Evolutionary conservation across 2,329 filamentous ascomycete genomes (phyloP).

Genomic region (Amphichorda felina): DNA sequence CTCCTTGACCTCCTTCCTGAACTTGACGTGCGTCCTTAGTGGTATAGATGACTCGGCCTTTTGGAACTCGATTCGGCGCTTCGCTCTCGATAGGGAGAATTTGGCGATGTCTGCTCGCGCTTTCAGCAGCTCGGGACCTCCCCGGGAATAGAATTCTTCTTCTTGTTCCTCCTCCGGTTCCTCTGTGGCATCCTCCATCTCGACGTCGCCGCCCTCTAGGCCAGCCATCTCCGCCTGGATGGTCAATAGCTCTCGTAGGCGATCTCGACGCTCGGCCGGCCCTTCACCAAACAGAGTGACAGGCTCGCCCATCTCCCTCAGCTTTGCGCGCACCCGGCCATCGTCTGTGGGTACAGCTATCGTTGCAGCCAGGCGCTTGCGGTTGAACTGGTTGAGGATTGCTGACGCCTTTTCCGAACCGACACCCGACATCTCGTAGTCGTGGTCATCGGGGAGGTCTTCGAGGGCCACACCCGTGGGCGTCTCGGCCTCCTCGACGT

Average conservation of each 20-base stretch:
- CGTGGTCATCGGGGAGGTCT: constrained; percentile 54
- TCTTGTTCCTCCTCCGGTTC: constrained; percentile 60
- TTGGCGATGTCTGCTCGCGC: constrained; percentile 69
- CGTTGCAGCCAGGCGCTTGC: constrained; percentile 77
- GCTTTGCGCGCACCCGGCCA: constrained; percentile 64
- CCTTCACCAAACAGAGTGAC: constrained; percentile 92
- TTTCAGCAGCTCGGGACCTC: constrained; percentile 59
- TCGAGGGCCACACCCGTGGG: constrained; percentile 38
- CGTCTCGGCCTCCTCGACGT: constrained; percentile 72
- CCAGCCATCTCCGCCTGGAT: constrained; percentile 55
- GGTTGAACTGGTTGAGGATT: constrained; percentile 77
- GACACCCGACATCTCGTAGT: constrained; percentile 66
- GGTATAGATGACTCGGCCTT: constrained; percentile 73
- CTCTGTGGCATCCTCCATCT: constrained; percentile 44
- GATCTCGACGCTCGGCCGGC: constrained; percentile 71
- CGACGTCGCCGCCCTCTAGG: constrained; percentile 41
- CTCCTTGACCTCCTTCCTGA: constrained; percentile 81
- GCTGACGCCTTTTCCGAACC: constrained; percentile 77
- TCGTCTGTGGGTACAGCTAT: constrained; percentile 94
- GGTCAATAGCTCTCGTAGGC: constrained; percentile 70
- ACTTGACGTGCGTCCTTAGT: constrained; percentile 81
- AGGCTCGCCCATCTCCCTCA: constrained; percentile 84
- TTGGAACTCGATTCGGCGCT: constrained; percentile 64
- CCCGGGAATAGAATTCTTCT: constrained; percentile 92
- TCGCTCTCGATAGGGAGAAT: constrained; percentile 75